These are phyloP conservation scores for Colletotrichum neosansevieriae DNA, from an alignment of 2,329 filamentous ascomycete species.

Conservation along the genomic window DNA sequence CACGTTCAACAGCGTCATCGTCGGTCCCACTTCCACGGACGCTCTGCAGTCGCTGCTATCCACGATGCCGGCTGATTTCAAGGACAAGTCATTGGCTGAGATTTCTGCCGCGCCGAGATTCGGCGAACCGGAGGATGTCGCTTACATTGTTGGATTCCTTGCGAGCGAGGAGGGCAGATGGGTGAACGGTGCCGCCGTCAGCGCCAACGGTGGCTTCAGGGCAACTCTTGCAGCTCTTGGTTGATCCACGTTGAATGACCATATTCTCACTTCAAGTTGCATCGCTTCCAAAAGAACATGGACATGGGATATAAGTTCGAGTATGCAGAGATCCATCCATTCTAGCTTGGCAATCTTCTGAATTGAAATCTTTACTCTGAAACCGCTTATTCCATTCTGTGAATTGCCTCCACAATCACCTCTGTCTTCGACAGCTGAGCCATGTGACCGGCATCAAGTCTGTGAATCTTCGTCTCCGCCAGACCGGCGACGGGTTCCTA, in stretches of 20 bases:
- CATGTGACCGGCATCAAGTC: slow-evolving; percentile 1
- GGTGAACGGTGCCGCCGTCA: slow-evolving; percentile 25
- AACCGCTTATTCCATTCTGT: background rate
- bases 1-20: slow-evolving; percentile 49
- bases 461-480: background rate
- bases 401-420: background rate
- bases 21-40: slow-evolving; percentile 45
- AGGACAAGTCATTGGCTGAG: fast-evolving
- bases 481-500: background rate
- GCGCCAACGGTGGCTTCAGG: slow-evolving; percentile 15
- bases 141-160: slow-evolving; percentile 31
- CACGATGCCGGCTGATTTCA: background rate
- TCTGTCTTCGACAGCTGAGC: background rate
- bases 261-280: too few species aligned
- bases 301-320: too few species aligned
- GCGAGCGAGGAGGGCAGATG: slow-evolving; percentile 27
- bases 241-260: background rate
- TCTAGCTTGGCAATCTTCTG: background rate
- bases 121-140: slow-evolving; percentile 10
- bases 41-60: background rate
- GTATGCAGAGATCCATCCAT: too few species aligned
- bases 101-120: background rate
- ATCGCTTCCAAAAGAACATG: too few species aligned
- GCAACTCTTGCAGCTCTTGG: background rate
- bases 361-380: too few species aligned